Base-by-base conservation (phyloP, 345 rosid genomes). In the Linum lewisii region DNA sequence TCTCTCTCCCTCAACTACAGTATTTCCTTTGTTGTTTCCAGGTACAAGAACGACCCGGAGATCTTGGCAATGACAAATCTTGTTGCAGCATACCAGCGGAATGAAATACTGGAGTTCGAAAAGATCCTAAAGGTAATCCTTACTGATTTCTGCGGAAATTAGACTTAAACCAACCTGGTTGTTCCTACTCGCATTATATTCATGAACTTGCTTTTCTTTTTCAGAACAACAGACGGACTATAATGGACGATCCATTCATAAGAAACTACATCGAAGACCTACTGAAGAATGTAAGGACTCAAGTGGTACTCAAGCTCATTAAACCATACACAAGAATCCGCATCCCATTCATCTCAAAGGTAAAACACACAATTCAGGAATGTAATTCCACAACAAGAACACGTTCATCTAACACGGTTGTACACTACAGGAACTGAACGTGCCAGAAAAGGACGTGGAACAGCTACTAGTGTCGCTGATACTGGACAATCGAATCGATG, bases 21-120 rank as follows among this genome's bases (percentile, higher is more conserved):
- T n/a, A n/a, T n/a, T n/a, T n/a, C 60, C 36, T n/a, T n/a, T n/a
- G n/a, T n/a, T 19, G 7, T 21, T 54, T 34, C 62, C 75, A 93
- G 99, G 71, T 94, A 94, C 68, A 90, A 94, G 71, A 94, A 94
- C 72, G 97, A 94, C 65, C 99, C 93, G 63, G 99, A 94, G 86
- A 94, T 94, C 70, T 78, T 94, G 72, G 93, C 99, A 49, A 94
- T 94, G 99, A 94, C 97, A 19, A 90, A 94, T 71, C 85, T 94
- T 61, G 85, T 94, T 58, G 97, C 96, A 42, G 95, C 99, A 21
- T 94, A 90, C 72, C 99, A 94, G 77, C 82, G 99, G 52, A 90
- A 94, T 69, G 97, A 94, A 71, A 87, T 94, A 44, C 25, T 90
- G 63, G 99, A 94, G 84, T 94, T 90, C 69, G 99, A 94, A 78